A percentile compares a stretch with the other conserved stretches of the same genome.
Conservation (phyloP, 441 rosid genomes). For the Lepidium campestre region DNA sequence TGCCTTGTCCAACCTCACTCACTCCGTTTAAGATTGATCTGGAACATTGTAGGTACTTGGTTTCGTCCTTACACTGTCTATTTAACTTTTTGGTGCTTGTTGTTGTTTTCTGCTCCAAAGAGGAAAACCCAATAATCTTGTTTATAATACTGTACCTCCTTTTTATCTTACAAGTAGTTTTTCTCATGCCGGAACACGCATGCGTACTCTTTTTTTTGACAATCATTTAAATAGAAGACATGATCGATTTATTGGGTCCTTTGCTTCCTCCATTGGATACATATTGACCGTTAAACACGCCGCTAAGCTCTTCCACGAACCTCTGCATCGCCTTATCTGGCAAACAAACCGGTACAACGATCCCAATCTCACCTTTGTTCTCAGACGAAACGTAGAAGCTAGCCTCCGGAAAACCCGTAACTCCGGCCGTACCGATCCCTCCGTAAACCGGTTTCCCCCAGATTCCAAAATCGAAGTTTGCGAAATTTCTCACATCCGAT, state of each 20-base stretch:
- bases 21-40: conserved; percentile 24
- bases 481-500: conserved; percentile 11
- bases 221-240: too few species aligned
- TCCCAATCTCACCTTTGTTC: conserved; percentile 36
- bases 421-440: conserved; percentile 33
- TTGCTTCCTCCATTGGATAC: neutral
- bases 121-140: neutral
- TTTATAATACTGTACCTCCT: neutral
- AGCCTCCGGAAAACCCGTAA: conserved; percentile 22
- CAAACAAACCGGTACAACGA: conserved; percentile 37
- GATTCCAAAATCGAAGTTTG: conserved; percentile 1
- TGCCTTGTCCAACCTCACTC: conserved; percentile 62
- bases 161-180: too few species aligned
- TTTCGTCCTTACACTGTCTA: neutral
- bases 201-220: too few species aligned
- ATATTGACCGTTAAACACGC: neutral
- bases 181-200: too few species aligned
- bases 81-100: neutral
- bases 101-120: neutral
- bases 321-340: conserved; percentile 36
- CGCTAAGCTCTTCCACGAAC: conserved; percentile 30
- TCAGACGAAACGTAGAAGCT: conserved; percentile 21
- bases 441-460: conserved; percentile 38
- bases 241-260: neutral
- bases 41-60: neutral